phyloP scores from a whole-genome alignment of 495 filamentous ascomycete species.

The Aspergillus conjunctus region DNA sequence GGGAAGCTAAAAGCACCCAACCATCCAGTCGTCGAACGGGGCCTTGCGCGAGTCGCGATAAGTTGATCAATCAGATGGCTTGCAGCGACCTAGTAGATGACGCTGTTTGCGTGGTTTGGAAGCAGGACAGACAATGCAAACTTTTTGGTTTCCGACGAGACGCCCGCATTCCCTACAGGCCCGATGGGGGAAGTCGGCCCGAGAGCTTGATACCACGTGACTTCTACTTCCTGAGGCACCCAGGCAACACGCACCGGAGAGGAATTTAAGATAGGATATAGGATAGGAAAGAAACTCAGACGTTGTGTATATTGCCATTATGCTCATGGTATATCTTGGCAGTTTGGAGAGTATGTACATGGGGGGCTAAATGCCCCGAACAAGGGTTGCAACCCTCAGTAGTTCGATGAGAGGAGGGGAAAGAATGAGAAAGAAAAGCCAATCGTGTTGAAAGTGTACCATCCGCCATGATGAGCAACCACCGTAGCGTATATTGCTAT shows the following conservation, averaged over 20 bases:
- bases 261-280: not conserved
- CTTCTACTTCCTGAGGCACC: not conserved
- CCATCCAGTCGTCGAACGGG: constrained; percentile 1
- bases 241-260: not conserved
- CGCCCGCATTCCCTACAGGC: constrained; percentile 4
- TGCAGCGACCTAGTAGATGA: constrained; percentile 25
- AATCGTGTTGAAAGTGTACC: no score
- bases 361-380: not conserved
- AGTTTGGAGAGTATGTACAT: constrained; percentile 1
- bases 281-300: not conserved
- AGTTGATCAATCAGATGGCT: constrained; percentile 26
- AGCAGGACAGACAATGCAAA: constrained; percentile 53
- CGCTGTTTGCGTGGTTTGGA: constrained; percentile 55
- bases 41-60: constrained; percentile 25
- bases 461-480: not conserved
- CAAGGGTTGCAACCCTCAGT: not conserved
- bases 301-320: not conserved
- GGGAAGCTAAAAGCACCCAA: constrained; percentile 17
- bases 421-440: not conserved
- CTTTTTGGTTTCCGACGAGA: constrained; percentile 24
- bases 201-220: not conserved
- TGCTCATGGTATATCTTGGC: constrained; percentile 2
- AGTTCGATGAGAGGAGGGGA: not conserved
- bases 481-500: not conserved
- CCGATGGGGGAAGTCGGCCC: constrained; percentile 8